phyloP scores from a whole-genome alignment of 768 basidiomycete species.

The Suillus lakei region DNA sequence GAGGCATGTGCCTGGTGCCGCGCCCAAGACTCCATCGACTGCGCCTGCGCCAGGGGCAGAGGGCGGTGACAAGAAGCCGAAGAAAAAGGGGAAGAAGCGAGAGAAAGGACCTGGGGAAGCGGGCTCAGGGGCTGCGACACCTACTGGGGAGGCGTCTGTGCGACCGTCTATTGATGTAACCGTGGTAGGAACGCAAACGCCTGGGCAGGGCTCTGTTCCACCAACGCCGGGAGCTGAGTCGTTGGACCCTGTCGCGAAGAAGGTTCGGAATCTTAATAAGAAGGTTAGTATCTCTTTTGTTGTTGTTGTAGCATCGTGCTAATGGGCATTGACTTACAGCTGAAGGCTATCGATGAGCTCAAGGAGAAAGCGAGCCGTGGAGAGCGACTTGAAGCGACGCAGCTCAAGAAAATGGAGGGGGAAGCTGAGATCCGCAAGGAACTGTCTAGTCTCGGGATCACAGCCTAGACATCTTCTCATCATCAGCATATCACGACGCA shows the following conservation, averaged over 20 bases:
- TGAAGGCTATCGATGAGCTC: slow-evolving; percentile 98
- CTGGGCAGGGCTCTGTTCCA: slow-evolving; percentile 41
- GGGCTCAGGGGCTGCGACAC: slow-evolving; percentile 35
- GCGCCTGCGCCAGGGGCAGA: slow-evolving; percentile 37
- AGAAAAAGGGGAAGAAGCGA: slow-evolving; percentile 53
- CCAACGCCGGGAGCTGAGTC: slow-evolving; percentile 60
- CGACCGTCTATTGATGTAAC: slow-evolving; percentile 44
- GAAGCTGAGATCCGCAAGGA: slow-evolving; percentile 87
- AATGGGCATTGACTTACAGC: slow-evolving; percentile 46
- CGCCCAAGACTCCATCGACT: slow-evolving; percentile 52
- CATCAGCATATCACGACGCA: slow-evolving; percentile 1
- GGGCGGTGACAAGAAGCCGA: slow-evolving; percentile 51
- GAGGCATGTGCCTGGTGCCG: slow-evolving; percentile 78
- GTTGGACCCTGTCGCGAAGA: slow-evolving; percentile 88
- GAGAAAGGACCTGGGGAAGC: slow-evolving; percentile 31
- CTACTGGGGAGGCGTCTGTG: slow-evolving; percentile 25
- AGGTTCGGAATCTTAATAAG: slow-evolving; percentile 92
- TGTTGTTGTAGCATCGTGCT: slow-evolving; percentile 12
- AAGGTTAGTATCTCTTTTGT: slow-evolving; percentile 61
- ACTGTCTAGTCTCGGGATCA: slow-evolving; percentile 49
- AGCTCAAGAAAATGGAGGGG: slow-evolving; percentile 95
- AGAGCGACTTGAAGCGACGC: slow-evolving; percentile 92
- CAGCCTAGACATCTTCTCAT: slow-evolving; percentile 16
- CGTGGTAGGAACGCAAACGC: slow-evolving; percentile 27
- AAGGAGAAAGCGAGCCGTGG: slow-evolving; percentile 91